Conservation (phyloP, 768 basidiomycete genomes). For the Suillus bovinus region DNA sequence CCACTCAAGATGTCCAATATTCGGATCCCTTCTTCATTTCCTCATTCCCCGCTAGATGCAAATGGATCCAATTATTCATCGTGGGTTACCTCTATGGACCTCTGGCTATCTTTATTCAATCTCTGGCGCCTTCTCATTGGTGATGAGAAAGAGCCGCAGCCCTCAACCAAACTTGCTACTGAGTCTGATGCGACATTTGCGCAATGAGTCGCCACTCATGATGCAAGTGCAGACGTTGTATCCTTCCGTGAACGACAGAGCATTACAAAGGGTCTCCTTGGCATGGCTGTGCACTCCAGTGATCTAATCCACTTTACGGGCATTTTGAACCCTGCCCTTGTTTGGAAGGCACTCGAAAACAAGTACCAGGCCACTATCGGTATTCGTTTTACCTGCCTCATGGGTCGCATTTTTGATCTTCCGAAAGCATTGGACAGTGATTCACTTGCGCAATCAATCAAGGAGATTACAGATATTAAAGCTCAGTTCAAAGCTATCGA, state of each 20-base stretch:
- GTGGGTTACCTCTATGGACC: too few species aligned
- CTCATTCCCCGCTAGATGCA: not conserved
- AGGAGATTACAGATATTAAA: not conserved
- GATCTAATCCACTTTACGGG: not conserved
- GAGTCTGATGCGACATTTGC: not conserved
- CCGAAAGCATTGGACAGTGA: not conserved
- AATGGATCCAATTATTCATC: not conserved
- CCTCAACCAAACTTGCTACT: not conserved
- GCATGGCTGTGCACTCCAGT: not conserved
- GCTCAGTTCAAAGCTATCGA: not conserved
- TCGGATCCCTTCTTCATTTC: not conserved
- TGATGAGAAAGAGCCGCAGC: not conserved
- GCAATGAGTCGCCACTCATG: not conserved
- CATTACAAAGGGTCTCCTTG: not conserved
- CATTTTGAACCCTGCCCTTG: not conserved
- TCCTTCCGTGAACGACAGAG: not conserved
- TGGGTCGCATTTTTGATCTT: conserved; percentile 1
- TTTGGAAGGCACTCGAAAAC: conserved; percentile 3
- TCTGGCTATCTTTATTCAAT: too few species aligned
- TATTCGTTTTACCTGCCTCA: not conserved
- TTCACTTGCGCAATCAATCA: not conserved
- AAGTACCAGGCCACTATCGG: not conserved
- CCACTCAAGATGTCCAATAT: not conserved
- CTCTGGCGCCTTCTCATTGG: too few species aligned
- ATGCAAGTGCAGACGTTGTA: not conserved